Evolutionary conservation across 805 yeast genomes (phyloP).

Genomic region (Saccharomyces jurei): DNA sequence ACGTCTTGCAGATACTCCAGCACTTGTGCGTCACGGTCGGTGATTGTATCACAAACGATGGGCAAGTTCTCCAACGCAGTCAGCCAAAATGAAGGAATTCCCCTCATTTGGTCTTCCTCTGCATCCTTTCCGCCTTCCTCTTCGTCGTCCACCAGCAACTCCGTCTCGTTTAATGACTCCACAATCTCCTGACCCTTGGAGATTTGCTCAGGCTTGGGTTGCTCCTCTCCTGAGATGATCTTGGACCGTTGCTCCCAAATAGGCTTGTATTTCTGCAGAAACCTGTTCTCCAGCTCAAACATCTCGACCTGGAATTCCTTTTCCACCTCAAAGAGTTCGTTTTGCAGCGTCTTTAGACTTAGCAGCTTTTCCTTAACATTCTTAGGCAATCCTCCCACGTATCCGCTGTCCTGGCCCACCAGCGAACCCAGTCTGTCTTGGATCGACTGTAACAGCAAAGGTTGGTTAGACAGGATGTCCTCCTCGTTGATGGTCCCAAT

Average conservation of each 20-base stretch:
- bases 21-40: slow-evolving; percentile 85
- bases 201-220: slow-evolving; percentile 74
- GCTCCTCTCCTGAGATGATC: slow-evolving; percentile 61
- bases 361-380: slow-evolving; percentile 66
- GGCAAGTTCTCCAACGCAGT: slow-evolving; percentile 86
- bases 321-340: slow-evolving; percentile 72
- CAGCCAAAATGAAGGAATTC: slow-evolving; percentile 94
- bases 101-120: slow-evolving; percentile 43
- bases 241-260: slow-evolving; percentile 64
- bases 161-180: slow-evolving; percentile 35
- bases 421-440: slow-evolving; percentile 80
- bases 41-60: slow-evolving; percentile 72
- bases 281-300: slow-evolving; percentile 77
- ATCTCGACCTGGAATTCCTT: slow-evolving; percentile 87
- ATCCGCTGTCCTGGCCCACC: slow-evolving; percentile 82
- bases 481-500: slow-evolving; percentile 71
- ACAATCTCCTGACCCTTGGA: slow-evolving; percentile 69
- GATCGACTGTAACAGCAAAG: slow-evolving; percentile 76
- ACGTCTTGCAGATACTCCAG: slow-evolving; percentile 61
- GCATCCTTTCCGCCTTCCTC: slow-evolving; percentile 36
- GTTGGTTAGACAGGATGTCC: slow-evolving; percentile 58
- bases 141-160: slow-evolving; percentile 37
- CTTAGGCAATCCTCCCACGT: slow-evolving; percentile 67
- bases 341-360: slow-evolving; percentile 77
- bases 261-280: slow-evolving; percentile 63